A percentile compares a stretch with the other conserved stretches of the same genome.
phyloP scores from a whole-genome alignment of 441 rosid species.

The Hura crepitans region DNA sequence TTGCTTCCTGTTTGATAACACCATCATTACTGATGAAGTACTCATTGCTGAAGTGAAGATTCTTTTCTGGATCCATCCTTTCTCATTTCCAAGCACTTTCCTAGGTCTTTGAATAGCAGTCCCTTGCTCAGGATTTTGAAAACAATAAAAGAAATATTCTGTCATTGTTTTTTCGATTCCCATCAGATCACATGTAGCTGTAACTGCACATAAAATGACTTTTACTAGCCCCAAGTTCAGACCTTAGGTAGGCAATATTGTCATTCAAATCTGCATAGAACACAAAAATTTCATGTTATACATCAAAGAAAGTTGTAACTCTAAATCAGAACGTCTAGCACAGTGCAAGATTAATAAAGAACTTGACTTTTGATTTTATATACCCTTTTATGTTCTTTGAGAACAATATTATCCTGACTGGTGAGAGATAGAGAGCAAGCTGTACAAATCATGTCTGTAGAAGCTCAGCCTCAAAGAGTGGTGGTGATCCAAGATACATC shows the following conservation, averaged over 20 bases:
- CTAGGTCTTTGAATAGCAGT: background rate
- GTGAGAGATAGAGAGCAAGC: no score
- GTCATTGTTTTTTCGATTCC: background rate
- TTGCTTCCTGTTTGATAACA: background rate
- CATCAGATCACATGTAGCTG: background rate
- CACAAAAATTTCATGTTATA: background rate
- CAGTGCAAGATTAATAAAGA: background rate
- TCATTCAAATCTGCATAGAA: background rate
- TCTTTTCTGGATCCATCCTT: slow-evolving; percentile 1
- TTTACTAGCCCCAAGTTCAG: no score
- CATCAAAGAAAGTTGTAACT: background rate
- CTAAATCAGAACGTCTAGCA: background rate
- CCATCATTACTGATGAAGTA: background rate
- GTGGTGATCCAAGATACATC: slow-evolving; percentile 58
- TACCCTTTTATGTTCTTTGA: background rate
- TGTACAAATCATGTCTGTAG: slow-evolving; percentile 27
- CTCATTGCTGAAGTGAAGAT: background rate
- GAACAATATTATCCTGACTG: slow-evolving; percentile 7
- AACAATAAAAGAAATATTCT: background rate
- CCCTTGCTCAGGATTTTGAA: background rate
- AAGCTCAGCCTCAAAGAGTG: slow-evolving; percentile 35
- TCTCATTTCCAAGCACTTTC: background rate
- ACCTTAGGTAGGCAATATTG: background rate
- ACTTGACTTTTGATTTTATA: background rate
- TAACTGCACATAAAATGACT: no score